Conservation (phyloP, 495 filamentous ascomycete species). For the Letharia lupina region DNA sequence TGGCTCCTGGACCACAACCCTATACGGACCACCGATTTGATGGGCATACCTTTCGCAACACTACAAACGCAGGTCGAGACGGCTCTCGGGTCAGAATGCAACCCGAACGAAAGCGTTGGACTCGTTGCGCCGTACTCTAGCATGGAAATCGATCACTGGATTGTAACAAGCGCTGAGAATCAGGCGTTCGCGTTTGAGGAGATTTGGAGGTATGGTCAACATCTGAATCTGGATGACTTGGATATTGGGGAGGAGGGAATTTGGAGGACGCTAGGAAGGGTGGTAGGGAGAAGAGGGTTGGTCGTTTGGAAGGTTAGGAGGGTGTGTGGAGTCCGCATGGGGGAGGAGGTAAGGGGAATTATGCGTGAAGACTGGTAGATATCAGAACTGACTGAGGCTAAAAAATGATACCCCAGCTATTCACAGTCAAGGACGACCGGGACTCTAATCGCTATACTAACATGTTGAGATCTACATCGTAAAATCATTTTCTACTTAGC, state of each 20-base stretch:
- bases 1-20: slow-evolving; percentile 79
- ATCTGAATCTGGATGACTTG: slow-evolving; percentile 87
- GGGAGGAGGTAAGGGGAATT: background rate
- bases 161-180: background rate
- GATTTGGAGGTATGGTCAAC: slow-evolving; percentile 62
- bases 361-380: slow-evolving; percentile 7
- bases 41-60: slow-evolving; percentile 59
- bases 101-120: slow-evolving; percentile 11
- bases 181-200: slow-evolving; percentile 15
- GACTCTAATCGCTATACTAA: background rate
- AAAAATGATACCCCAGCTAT: background rate
- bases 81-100: slow-evolving; percentile 37
- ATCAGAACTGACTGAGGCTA: background rate
- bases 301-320: slow-evolving; percentile 62
- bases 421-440: background rate
- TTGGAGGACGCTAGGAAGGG: slow-evolving; percentile 59
- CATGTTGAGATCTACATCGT: background rate
- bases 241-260: slow-evolving; percentile 84
- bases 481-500: background rate
- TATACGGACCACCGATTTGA: slow-evolving; percentile 68
- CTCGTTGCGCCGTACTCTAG: slow-evolving; percentile 25
- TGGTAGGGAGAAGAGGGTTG: slow-evolving; percentile 73
- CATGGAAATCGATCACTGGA: slow-evolving; percentile 21
- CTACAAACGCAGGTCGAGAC: slow-evolving; percentile 51
- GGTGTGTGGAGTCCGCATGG: slow-evolving; percentile 18